phyloP scores from a whole-genome alignment of 148 eudicot species.

The Chenopodium formosanum region DNA sequence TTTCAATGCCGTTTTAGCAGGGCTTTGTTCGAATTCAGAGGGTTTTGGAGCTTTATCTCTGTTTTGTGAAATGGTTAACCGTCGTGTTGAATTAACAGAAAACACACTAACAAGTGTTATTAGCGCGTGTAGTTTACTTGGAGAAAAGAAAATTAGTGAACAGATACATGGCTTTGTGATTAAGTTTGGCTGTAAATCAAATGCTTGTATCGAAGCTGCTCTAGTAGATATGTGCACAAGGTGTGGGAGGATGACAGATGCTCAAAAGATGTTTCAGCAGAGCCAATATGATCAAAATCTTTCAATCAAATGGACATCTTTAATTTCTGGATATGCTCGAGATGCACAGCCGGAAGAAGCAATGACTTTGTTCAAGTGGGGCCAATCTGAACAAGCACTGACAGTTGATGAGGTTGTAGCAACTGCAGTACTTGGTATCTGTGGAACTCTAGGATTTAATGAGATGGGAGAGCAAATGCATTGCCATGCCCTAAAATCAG shows the following conservation, averaged over 20 bases:
- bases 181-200: slow-evolving; percentile 55
- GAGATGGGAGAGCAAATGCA: slow-evolving; percentile 73
- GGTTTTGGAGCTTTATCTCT: slow-evolving; percentile 51
- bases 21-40: slow-evolving; percentile 65
- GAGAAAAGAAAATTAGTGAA: slow-evolving; percentile 48
- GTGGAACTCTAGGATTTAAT: slow-evolving; percentile 64
- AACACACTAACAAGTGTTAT: slow-evolving; percentile 60
- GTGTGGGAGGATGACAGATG: slow-evolving; percentile 75
- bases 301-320: slow-evolving; percentile 55
- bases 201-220: slow-evolving; percentile 59
- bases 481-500: slow-evolving; percentile 47
- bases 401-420: slow-evolving; percentile 54
- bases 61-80: slow-evolving; percentile 59
- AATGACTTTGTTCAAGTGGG: slow-evolving; percentile 44
- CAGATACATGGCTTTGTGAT: slow-evolving; percentile 72
- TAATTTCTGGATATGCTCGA: slow-evolving; percentile 82
- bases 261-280: slow-evolving; percentile 51
- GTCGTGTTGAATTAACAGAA: slow-evolving; percentile 61
- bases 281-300: slow-evolving; percentile 25
- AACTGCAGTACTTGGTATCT: slow-evolving; percentile 59
- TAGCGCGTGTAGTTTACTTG: slow-evolving; percentile 62
- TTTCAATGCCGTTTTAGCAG: slow-evolving; percentile 68
- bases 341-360: slow-evolving; percentile 69
- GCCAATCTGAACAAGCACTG: slow-evolving; percentile 33
- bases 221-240: slow-evolving; percentile 81